Evolutionary conservation across 2,329 filamentous ascomycete species (phyloP).

Genomic region (Neopestalotiopsis clavispora): DNA sequence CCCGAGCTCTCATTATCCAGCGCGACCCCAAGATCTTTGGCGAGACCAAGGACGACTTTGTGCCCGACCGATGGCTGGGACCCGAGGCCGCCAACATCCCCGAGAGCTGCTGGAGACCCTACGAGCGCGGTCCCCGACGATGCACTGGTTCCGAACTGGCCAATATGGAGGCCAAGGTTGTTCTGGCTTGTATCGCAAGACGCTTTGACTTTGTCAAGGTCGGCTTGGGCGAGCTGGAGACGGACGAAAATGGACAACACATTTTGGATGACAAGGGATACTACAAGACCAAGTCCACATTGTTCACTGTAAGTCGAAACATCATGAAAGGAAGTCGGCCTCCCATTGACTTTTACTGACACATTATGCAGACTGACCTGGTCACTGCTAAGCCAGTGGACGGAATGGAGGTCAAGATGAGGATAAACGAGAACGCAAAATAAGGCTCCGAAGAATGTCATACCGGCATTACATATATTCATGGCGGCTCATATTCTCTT

Average conservation of each 20-base stretch:
- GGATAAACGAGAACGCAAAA: slow-evolving; percentile 3
- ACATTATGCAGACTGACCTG: slow-evolving; percentile 1
- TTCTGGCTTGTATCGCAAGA: slow-evolving; percentile 17
- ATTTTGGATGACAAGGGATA: slow-evolving; percentile 16
- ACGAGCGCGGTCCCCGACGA: slow-evolving; percentile 15
- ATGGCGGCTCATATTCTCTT: too few species aligned
- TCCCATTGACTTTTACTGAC: neutral
- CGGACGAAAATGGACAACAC: slow-evolving; percentile 13
- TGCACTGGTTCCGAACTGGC: slow-evolving; percentile 18
- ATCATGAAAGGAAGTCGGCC: neutral
- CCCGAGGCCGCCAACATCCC: slow-evolving; percentile 15
- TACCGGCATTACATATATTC: too few species aligned
- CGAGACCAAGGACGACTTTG: slow-evolving; percentile 27
- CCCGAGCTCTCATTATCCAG: slow-evolving; percentile 24
- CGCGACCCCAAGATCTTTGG: slow-evolving; percentile 27
- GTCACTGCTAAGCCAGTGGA: slow-evolving; percentile 16
- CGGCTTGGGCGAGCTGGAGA: slow-evolving; percentile 4
- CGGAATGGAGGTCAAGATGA: slow-evolving; percentile 10
- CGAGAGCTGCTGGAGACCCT: slow-evolving; percentile 48
- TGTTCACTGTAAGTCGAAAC: slow-evolving; percentile 15
- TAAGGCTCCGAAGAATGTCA: neutral
- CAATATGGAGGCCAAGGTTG: slow-evolving; percentile 17
- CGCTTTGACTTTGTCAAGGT: slow-evolving; percentile 18
- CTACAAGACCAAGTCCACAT: slow-evolving; percentile 16
- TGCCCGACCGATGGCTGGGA: slow-evolving; percentile 33